These are phyloP conservation scores for Acer yangbiense DNA, from an alignment of 345 rosid species.

Conservation along the genomic window DNA sequence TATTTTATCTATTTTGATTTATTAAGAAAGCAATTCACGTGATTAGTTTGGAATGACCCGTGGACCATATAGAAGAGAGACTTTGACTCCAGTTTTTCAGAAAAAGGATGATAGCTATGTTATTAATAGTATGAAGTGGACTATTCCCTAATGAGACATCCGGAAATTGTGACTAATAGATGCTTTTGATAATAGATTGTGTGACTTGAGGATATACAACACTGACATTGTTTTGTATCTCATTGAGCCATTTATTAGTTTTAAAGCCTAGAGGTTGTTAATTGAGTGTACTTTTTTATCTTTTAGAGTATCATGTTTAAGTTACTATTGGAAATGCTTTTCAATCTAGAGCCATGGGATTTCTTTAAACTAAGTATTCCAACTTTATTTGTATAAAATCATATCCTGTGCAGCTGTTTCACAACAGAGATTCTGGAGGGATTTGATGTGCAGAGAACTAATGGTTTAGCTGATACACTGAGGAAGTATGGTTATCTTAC, in stretches of 20 bases:
- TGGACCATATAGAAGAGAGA: no score
- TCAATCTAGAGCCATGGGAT: background rate
- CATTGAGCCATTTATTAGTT: background rate
- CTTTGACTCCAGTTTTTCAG: no score
- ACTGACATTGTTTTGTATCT: background rate
- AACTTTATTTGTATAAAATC: slow-evolving; percentile 3
- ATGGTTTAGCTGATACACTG: slow-evolving; percentile 68
- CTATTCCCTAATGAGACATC: background rate
- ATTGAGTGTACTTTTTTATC: background rate
- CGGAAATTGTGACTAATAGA: background rate
- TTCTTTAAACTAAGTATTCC: background rate
- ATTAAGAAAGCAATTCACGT: background rate
- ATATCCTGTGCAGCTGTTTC: slow-evolving; percentile 66
- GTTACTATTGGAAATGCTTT: background rate
- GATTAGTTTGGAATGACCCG: background rate
- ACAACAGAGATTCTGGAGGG: slow-evolving; percentile 95
- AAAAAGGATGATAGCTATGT: no score
- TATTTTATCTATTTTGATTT: background rate
- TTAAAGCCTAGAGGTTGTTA: background rate
- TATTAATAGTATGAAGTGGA: background rate
- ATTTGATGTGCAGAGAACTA: slow-evolving; percentile 82
- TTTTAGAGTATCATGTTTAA: background rate
- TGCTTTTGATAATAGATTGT: background rate
- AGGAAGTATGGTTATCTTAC: slow-evolving; percentile 81
- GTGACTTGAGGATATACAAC: background rate